A percentile compares a stretch with the other conserved stretches of the same genome.
phyloP scores from a whole-genome alignment of 2,329 filamentous ascomycete species.

The Basipetospora sp. region DNA sequence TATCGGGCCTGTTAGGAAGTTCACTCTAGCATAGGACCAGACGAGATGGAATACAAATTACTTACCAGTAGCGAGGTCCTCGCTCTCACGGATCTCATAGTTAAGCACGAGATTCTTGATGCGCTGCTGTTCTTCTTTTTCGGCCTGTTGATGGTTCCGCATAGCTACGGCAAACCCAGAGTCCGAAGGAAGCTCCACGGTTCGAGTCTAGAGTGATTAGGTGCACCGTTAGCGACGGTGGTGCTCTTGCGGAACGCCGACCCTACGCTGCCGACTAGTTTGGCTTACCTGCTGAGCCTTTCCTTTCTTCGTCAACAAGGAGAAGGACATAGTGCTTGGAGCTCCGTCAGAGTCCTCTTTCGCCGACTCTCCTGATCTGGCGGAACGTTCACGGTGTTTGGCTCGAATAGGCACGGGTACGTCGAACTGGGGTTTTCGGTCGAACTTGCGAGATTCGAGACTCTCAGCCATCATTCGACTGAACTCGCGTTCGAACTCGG shows the following conservation, averaged over 20 bases:
- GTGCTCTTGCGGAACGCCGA: not conserved
- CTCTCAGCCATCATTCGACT: constrained; percentile 98
- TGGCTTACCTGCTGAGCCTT: constrained; percentile 74
- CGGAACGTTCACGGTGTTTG: constrained; percentile 45
- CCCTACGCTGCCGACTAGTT: too few species aligned
- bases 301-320: constrained; percentile 84
- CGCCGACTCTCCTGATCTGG: constrained; percentile 14
- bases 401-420: constrained; percentile 86
- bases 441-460: constrained; percentile 86
- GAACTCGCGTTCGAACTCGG: constrained; percentile 94
- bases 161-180: constrained; percentile 92
- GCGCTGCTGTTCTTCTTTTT: constrained; percentile 89
- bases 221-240: constrained; percentile 4
- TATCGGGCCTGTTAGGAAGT: constrained; percentile 21
- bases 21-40: constrained; percentile 31
- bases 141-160: constrained; percentile 87
- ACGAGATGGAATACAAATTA: constrained; percentile 24
- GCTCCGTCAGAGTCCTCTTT: not conserved
- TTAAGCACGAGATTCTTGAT: constrained; percentile 97
- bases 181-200: constrained; percentile 76
- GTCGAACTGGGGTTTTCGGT: constrained; percentile 87
- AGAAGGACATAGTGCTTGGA: constrained; percentile 74
- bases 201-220: constrained; percentile 68
- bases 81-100: constrained; percentile 77
- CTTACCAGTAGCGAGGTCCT: constrained; percentile 63